Base-by-base conservation (phyloP, 176 grass and related monocot genomes). In the Tuctoria greenei region DNA sequence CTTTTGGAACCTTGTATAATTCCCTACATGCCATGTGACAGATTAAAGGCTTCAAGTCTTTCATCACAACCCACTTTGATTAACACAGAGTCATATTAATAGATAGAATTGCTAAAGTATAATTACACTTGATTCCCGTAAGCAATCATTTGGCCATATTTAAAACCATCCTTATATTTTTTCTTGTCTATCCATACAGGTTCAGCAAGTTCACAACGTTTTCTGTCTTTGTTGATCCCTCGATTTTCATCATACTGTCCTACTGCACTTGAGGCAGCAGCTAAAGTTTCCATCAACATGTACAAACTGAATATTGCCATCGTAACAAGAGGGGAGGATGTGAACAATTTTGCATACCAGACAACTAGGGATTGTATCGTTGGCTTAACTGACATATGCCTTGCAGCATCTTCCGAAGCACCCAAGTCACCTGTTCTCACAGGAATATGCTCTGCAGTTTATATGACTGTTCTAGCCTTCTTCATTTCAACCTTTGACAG, bases 221-320 rank as follows among this genome's bases (percentile, higher is more conserved):
- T 93, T 78, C 79, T 97, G 82, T 89, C 94, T 71, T 85, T 91
- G 58, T 65, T 91, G 60, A 89, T 97, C 82, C 94, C 94, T 85
- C 91, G 79, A n/a, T 93, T 93, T 87, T 86, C 83, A 17, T 86
- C 84, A 59, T 87, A 85, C 72, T 97, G 88, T 58, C 94, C 91
- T 64, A 97, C 94, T 57, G 94, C 94, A 78, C 77, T 97, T 11
- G 91, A 97, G 79, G 88, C 91, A 64, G 88, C 94, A 39, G 52
- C 86, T 67, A 97, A 91, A 83, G 91, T 97, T 65, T 83, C 88
- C 12, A 93, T 97, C 70, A 91, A 93, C 67, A 97, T 97, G 83
- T 91, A 93, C 75, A 93, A 87, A 77, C 80, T 78, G 78, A 97
- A 81, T 86, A 69, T 93, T 81, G 75, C 75, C 77, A 85, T 89